Evolutionary conservation across 345 rosid genomes (phyloP), one percentile per base, ranked within the genome.

Genomic region (sweet orange (Citrus sinensis)): DNA sequence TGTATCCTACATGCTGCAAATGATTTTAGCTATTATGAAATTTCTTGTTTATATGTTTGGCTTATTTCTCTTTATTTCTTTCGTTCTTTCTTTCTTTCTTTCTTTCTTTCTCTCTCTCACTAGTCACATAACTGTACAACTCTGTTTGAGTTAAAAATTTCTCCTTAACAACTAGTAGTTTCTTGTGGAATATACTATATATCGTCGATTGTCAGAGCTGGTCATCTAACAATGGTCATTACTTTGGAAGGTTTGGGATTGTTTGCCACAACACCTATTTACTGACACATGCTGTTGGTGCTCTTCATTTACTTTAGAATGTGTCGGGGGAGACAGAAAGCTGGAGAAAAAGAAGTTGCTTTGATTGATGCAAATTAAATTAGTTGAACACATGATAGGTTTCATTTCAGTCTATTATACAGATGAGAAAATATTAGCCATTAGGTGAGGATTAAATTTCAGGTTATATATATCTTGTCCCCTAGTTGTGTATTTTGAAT

Each of bases 1-100:
- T 84, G 90, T 91, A 88, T 88, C 93, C 93, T 89, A 78, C 82
- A 71, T 85, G 75, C 63, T 73, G 72, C 68, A 72, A 25, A 67
- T 22, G 51, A 65, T 65, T 67, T 70, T 78, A 51, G 32, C 73
- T 65, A 32, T 55, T 49, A 9, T 63, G 24, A 37, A 69, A 51
- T 81, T 60, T 63, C 20, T 25, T 34, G 73, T 5, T 54, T 54
- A 67, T 54, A n/a, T 72, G 49, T 80, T 51, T 49, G 51, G 19
- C 29, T 10, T 59, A 49, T 24, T 39, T 32, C 73, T 25, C 49
- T 66, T 46, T 55, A 34, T 5, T 5, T 46, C 46, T 32, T 42
- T 42, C 6, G 35, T 30, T 30, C 32, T 29, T 29, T 30, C 32
- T 30, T 30, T 25, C 49, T 66, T 46, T 55, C 42, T 17, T 35